A percentile compares a stretch with the other conserved stretches of the same genome.
phyloP scores from a whole-genome alignment of 106 monocot species.

The Phalaenopsis aphrodite region DNA sequence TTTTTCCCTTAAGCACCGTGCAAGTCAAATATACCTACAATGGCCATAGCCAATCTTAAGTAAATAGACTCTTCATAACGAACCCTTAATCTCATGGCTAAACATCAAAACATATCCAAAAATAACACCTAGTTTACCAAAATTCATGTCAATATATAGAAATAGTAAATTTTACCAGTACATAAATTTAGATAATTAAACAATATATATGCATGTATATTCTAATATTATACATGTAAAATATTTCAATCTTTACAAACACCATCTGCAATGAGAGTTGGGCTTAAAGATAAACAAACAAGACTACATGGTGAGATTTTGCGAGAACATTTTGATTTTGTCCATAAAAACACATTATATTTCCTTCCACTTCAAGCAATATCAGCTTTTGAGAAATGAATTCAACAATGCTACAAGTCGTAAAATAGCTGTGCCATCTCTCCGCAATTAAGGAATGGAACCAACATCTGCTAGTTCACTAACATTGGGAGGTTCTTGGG shows the following conservation, averaged over 20 bases:
- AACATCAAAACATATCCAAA: neutral
- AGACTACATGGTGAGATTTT: too few species aligned
- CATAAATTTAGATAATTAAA: neutral
- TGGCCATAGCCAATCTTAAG: neutral
- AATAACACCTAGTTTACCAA: neutral
- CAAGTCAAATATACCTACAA: neutral
- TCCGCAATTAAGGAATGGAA: neutral
- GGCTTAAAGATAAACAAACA: too few species aligned
- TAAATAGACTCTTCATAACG: too few species aligned
- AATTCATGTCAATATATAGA: neutral
- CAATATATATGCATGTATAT: neutral
- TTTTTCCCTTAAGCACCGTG: neutral
- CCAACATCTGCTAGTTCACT: too few species aligned
- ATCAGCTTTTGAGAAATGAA: neutral
- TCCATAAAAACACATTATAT: too few species aligned
- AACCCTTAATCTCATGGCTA: neutral
- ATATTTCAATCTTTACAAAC: too few species aligned
- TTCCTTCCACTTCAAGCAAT: too few species aligned
- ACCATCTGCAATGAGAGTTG: too few species aligned
- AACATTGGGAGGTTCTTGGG: too few species aligned
- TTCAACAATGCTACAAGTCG: neutral
- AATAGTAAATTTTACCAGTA: neutral
- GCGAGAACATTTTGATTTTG: too few species aligned
- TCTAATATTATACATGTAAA: too few species aligned
- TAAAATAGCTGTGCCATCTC: neutral